Conservation (phyloP, 441 rosid species). For the Adansonia gregorii region DNA sequence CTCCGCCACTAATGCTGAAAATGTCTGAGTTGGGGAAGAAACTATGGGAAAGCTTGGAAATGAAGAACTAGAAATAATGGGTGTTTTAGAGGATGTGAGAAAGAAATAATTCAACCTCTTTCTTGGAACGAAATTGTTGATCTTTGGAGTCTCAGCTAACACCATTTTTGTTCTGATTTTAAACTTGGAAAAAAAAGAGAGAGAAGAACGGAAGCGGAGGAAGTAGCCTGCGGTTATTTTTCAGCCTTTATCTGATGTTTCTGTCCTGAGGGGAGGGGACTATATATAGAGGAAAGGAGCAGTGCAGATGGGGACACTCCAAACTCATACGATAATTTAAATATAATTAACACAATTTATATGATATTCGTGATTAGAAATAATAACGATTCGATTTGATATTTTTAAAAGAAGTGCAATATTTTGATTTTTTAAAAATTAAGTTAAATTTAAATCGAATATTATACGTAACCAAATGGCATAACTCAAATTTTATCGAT, state of each 20-base stretch:
- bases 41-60: constrained; percentile 30
- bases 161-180: constrained; percentile 18
- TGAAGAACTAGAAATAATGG: constrained; percentile 24
- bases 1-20: constrained; percentile 47
- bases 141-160: constrained; percentile 27
- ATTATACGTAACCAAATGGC: too few species aligned
- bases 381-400: too few species aligned
- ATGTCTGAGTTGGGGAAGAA: constrained; percentile 32
- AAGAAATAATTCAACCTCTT: constrained; percentile 19
- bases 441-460: too few species aligned
- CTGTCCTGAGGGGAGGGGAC: not conserved
- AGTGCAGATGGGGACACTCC: too few species aligned
- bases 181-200: not conserved
- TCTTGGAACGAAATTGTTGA: not conserved
- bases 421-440: too few species aligned
- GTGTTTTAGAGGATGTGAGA: constrained; percentile 27
- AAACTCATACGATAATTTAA: too few species aligned
- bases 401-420: too few species aligned
- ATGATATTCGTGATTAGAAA: too few species aligned
- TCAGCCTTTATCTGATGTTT: too few species aligned
- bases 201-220: not conserved
- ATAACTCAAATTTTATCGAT: too few species aligned
- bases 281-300: constrained; percentile 27
- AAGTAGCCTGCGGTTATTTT: too few species aligned
- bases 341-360: too few species aligned